Conservation (phyloP, 2,329 filamentous ascomycete species). For the Aspergillus aculeatinus region DNA sequence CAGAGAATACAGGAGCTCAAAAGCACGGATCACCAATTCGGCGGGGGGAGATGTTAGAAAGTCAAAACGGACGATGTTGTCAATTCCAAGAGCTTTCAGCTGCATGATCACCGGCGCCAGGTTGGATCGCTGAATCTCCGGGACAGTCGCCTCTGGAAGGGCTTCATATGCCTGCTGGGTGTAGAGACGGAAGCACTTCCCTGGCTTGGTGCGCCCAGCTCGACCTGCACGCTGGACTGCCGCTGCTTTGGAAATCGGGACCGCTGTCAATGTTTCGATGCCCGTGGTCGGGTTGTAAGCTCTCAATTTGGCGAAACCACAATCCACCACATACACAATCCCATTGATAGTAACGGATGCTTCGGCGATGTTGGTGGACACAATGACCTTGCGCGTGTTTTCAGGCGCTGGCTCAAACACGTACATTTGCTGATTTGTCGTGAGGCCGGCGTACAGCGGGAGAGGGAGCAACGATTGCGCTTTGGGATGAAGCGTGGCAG, state of each 20-base stretch:
- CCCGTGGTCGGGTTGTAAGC: constrained; percentile 81
- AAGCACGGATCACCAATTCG: constrained; percentile 77
- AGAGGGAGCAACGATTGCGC: constrained; percentile 65
- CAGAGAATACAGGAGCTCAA: constrained; percentile 83
- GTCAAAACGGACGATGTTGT: constrained; percentile 88
- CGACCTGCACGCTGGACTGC: constrained; percentile 89
- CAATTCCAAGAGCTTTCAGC: constrained; percentile 90
- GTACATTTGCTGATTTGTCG: constrained; percentile 90
- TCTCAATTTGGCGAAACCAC: constrained; percentile 85
- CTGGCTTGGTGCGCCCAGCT: constrained; percentile 82
- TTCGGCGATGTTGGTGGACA: constrained; percentile 95
- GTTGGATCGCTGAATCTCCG: constrained; percentile 90
- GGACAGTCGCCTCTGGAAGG: constrained; percentile 71
- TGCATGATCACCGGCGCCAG: constrained; percentile 85
- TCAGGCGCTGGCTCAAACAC: constrained; percentile 83
- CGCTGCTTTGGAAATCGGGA: constrained; percentile 83
- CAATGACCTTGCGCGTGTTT: constrained; percentile 84
- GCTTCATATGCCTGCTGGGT: constrained; percentile 69
- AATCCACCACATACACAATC: constrained; percentile 87
- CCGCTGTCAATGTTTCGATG: constrained; percentile 82
- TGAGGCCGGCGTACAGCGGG: constrained; percentile 84
- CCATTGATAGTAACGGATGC: constrained; percentile 93
- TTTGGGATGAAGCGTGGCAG: constrained; percentile 60
- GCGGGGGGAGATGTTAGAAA: constrained; percentile 84
- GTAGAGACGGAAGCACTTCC: constrained; percentile 93